A percentile compares a stretch with the other conserved stretches of the same genome.
phyloP scores from a whole-genome alignment of 2,329 filamentous ascomycete species.

The Aspergillus texensis region DNA sequence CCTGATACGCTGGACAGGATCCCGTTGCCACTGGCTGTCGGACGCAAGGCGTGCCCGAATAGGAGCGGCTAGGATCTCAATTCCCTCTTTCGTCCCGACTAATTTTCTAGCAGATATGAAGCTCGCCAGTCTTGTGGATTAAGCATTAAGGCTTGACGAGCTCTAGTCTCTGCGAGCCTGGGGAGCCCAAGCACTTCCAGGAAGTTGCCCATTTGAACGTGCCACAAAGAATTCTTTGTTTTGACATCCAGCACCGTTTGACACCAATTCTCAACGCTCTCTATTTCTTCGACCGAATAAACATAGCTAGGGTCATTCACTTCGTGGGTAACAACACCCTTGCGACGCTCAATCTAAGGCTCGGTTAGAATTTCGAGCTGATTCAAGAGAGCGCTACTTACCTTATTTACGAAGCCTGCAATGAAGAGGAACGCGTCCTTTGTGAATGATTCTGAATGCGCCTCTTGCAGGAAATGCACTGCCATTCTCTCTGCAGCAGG shows the following conservation, averaged over 20 bases:
- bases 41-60: neutral
- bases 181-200: conserved; percentile 17
- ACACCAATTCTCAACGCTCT: conserved; percentile 19
- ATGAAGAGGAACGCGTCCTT: conserved; percentile 20
- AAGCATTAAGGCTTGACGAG: conserved; percentile 21
- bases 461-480: conserved; percentile 23
- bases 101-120: conserved; percentile 22
- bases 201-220: conserved; percentile 27
- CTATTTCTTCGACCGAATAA: conserved; percentile 12
- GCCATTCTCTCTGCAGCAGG: conserved; percentile 26
- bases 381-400: neutral
- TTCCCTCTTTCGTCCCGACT: conserved; percentile 18
- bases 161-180: conserved; percentile 18
- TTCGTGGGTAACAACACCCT: neutral
- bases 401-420: conserved; percentile 15
- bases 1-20: neutral
- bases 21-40: neutral
- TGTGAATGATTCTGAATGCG: conserved; percentile 11
- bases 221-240: conserved; percentile 18
- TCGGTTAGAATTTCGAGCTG: neutral
- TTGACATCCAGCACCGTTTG: conserved; percentile 7
- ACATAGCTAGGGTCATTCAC: neutral
- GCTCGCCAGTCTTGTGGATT: conserved; percentile 27
- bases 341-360: neutral
- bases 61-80: conserved; percentile 11